Evolutionary conservation across 208 protist species (phyloP).

Genomic region (Spongospora subterranea): DNA sequence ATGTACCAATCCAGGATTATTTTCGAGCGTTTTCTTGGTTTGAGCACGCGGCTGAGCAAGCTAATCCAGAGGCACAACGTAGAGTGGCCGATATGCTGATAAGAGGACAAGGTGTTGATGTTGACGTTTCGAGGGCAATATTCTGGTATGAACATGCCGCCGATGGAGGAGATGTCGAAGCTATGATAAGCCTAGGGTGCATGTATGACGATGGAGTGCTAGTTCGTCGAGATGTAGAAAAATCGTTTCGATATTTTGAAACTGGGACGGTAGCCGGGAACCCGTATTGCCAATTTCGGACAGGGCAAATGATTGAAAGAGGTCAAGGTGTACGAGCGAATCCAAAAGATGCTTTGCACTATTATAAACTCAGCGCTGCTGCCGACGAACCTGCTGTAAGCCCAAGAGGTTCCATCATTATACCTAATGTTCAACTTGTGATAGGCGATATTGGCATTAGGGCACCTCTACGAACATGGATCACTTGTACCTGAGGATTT

Average conservation of each 20-base stretch:
- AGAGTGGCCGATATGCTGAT: slow-evolving; percentile 38
- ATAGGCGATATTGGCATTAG: slow-evolving; percentile 14
- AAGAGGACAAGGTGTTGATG: not conserved
- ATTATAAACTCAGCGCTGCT: not conserved
- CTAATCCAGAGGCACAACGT: slow-evolving; percentile 29
- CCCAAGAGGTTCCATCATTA: not conserved
- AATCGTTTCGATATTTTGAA: slow-evolving; percentile 3
- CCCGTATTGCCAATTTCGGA: slow-evolving; percentile 56
- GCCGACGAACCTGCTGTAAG: not conserved
- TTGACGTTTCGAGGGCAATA: not conserved
- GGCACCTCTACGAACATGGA: not conserved
- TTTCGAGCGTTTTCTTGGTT: slow-evolving; percentile 1
- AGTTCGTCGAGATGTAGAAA: not conserved
- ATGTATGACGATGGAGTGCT: slow-evolving; percentile 5
- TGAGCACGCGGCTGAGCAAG: slow-evolving; percentile 42
- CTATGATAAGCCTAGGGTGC: not conserved
- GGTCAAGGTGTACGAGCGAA: not conserved
- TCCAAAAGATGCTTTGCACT: not conserved
- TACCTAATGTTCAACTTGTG: not conserved
- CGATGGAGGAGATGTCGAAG: slow-evolving; percentile 17
- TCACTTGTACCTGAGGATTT: not conserved
- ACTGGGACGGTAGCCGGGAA: not conserved
- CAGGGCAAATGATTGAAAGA: not conserved
- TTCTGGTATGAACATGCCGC: slow-evolving; percentile 56
- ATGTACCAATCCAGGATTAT: not conserved